These are phyloP conservation scores for Cnidoscolus chayamansa DNA, from an alignment of 441 rosid genomes.

Conservation along the genomic window DNA sequence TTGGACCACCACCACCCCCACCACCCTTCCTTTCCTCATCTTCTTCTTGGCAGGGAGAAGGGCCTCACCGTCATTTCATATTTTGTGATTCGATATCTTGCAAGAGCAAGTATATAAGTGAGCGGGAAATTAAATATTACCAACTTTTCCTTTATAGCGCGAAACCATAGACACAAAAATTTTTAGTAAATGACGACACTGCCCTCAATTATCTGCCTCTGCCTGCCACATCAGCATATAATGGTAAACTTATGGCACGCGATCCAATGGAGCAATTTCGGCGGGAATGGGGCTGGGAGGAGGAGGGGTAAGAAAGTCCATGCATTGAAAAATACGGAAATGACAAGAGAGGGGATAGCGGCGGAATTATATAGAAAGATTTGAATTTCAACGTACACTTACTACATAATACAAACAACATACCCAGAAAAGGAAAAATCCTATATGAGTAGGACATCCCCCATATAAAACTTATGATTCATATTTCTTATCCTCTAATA, in stretches of 20 bases:
- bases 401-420: background rate
- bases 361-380: constrained; percentile 47
- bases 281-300: too few species aligned
- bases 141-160: background rate
- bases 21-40: background rate
- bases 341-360: constrained; percentile 39
- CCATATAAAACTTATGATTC: background rate
- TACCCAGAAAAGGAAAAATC: constrained; percentile 1
- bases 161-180: background rate
- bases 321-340: constrained; percentile 4
- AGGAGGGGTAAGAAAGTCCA: constrained; percentile 18
- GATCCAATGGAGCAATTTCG: too few species aligned
- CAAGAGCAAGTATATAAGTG: background rate
- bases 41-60: background rate
- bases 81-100: background rate
- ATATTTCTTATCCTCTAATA: background rate
- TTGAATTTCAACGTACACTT: constrained; percentile 40
- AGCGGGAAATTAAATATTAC: constrained; percentile 15
- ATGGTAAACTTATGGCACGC: too few species aligned
- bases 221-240: too few species aligned
- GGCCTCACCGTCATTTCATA: background rate
- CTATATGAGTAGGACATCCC: constrained; percentile 6
- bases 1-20: too few species aligned
- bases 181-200: constrained; percentile 6
- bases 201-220: constrained; percentile 4